Conservation (phyloP, 495 filamentous ascomycete genomes). For the Aspergillus diversus region DNA sequence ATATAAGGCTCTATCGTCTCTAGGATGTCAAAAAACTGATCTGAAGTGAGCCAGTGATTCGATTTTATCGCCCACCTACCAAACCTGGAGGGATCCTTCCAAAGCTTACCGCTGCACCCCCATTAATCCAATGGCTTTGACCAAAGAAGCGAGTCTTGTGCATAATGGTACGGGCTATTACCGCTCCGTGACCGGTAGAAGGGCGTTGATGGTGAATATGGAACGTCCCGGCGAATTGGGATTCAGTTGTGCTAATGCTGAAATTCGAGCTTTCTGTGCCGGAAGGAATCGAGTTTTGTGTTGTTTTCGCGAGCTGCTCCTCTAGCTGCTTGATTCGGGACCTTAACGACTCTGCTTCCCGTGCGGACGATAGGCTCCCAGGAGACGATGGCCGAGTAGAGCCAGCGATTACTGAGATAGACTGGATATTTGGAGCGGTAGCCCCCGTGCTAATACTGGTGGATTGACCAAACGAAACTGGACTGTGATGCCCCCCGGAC, state of each 20-base stretch:
- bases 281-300: slow-evolving; percentile 8
- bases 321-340: slow-evolving; percentile 51
- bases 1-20: slow-evolving; percentile 42
- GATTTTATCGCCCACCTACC: not conserved
- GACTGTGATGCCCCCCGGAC: not conserved
- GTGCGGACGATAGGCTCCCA: slow-evolving; percentile 29
- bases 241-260: slow-evolving; percentile 31
- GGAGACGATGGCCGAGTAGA: slow-evolving; percentile 34
- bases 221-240: slow-evolving; percentile 30
- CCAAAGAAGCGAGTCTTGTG: slow-evolving; percentile 60
- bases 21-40: slow-evolving; percentile 44
- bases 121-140: slow-evolving; percentile 59
- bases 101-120: slow-evolving; percentile 40
- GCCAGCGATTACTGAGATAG: slow-evolving; percentile 17
- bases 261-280: slow-evolving; percentile 16
- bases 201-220: slow-evolving; percentile 30
- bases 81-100: not conserved
- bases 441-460: not conserved
- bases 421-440: slow-evolving; percentile 8
- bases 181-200: slow-evolving; percentile 19
- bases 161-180: slow-evolving; percentile 44
- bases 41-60: not conserved
- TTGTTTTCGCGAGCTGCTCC: slow-evolving; percentile 26
- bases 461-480: not conserved
- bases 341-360: slow-evolving; percentile 42